Conservation (phyloP, 2,329 filamentous ascomycete genomes). For the Cladosporium sp. region DNA sequence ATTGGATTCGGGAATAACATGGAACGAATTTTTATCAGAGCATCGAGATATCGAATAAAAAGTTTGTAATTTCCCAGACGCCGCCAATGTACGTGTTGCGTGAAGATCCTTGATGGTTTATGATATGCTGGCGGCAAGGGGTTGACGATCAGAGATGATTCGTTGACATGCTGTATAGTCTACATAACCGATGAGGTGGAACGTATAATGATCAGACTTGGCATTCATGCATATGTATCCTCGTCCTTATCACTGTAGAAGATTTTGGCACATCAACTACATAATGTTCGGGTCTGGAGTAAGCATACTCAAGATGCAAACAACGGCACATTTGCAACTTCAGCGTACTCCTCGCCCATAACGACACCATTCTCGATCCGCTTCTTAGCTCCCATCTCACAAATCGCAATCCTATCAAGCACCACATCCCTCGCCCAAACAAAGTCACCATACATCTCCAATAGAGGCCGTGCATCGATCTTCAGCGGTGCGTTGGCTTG, state of each 20-base stretch:
- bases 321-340: conserved; percentile 36
- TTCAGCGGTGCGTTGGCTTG: conserved; percentile 34
- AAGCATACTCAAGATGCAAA: not conserved
- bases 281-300: too few relatives aligned
- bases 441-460: conserved; percentile 58
- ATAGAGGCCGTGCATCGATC: conserved; percentile 39
- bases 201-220: too few relatives aligned
- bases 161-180: too few relatives aligned
- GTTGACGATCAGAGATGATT: too few relatives aligned
- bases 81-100: too few relatives aligned
- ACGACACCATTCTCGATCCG: conserved; percentile 46
- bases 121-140: too few relatives aligned
- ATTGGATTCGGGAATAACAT: conserved; percentile 4
- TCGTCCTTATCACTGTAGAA: too few relatives aligned
- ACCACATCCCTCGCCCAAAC: conserved; percentile 66
- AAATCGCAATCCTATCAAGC: conserved; percentile 71
- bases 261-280: too few relatives aligned
- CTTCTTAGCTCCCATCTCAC: conserved; percentile 80
- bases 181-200: too few relatives aligned
- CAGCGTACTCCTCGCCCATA: conserved; percentile 50
- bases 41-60: conserved; percentile 4
- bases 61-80: conserved; percentile 1
- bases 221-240: too few relatives aligned
- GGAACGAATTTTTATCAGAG: conserved; percentile 1
- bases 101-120: too few relatives aligned